Evolutionary conservation across 768 basidiomycete genomes (phyloP), one percentile per base, ranked within the genome.

Genomic region (Leccinum barrowsii): DNA sequence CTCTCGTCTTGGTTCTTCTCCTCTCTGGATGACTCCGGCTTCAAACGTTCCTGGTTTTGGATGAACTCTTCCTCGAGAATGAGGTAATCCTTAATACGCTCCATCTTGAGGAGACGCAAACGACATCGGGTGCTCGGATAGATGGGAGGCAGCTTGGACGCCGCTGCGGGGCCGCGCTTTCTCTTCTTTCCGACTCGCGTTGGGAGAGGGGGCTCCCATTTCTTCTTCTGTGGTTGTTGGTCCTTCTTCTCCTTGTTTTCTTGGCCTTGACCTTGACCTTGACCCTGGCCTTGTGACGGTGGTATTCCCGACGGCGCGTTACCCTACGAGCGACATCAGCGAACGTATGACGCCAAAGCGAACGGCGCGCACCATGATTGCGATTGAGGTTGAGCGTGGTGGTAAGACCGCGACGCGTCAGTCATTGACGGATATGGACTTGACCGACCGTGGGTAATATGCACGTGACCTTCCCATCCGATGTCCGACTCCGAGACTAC

Each of bases 131-230:
- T 97, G 26, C 92, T 96, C 8, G 97, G 97, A 72, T 81, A 94
- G 7, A 99, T 90, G 11, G 94, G 80, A 19, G 96, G 96, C 3
- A 99, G 85, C 71, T 95, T 96, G 40, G 89, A 89, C 2, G 94
- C 85, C 2, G 94, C 80, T 57, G 92, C 87, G 5, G 96, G 95
- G n/a, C 96, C 95, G 59, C 87, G 84, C 73, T 77, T 80, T 80
- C 94, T 98, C 85, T 94, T 95, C 84, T 95, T 97, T 50, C 95
- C 95, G 35, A 98, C 92, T 59, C 93, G 90, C 49, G 96, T 97
- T 13, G 96, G 95, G 58, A 97, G 84, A 67, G 96, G 96, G 7
- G 96, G 94, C 73, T 98, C 96, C 94, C 95, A 98, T 78, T 96
- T 95, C 85, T 98, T 97, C 76, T 87, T 84, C 71, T 82, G 78